Base-by-base conservation (phyloP, 2,329 filamentous ascomycete genomes). In the Hysterium pulicare region DNA sequence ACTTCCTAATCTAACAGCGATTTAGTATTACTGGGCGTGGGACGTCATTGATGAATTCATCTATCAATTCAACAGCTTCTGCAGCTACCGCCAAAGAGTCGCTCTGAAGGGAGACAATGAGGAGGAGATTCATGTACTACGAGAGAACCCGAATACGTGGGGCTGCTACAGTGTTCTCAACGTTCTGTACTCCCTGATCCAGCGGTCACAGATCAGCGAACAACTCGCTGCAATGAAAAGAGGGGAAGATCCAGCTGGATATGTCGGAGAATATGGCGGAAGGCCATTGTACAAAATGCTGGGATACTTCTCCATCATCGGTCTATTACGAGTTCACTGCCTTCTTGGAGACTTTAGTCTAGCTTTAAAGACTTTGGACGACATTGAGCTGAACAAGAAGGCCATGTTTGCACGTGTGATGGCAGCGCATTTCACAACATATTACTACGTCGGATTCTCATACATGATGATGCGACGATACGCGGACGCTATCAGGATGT, bases 391-490 rank as follows among this genome's bases (percentile, higher is more conserved):
- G 62, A 98, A 97, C 80, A 98, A 98, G 81, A 97, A 97, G 79
- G 90, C 93, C 71, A 97, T 97, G 88, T 98, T 98, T 69, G 91
- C 93, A 50, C 88, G 93, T 55, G 93, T 98, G 69, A 97, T 98
- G 93, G 91, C 93, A 41, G 93, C 93, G 45, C 93, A 98, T 78
- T 97, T 97, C 77, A 96, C 91, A 57, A 98, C 93, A 54, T 98
- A 97, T 82, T 98, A 98, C 83, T 97, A 97, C 70, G 91, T 98
- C 50, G 93, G 93, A 58, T 98, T 98, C 83, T 95, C 89, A 57
- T 98, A 98, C 85, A 97, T 98, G 91, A 98, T 98, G 93, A 95
- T 97, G 88, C 90, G 93, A 75, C 88, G 93, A 68, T 98, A 98
- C 70, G 88, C 90, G 72, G 93, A 98, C 72, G 93, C 93, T 70